phyloP scores from a whole-genome alignment of 352 stramenopile species.

The Pilasporangium apinafurcum region DNA sequence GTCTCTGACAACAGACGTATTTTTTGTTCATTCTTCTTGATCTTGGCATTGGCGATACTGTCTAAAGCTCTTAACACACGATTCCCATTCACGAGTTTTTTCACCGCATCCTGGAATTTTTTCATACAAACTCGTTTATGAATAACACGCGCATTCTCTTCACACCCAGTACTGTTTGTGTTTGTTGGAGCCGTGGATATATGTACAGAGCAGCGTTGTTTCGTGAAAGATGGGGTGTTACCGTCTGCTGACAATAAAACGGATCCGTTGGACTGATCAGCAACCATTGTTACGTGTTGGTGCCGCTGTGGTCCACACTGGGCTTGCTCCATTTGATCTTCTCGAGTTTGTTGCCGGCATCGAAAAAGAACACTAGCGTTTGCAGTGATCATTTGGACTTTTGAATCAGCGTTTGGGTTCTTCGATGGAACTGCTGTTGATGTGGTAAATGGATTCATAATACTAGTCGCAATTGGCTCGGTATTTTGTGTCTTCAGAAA shows the following conservation, averaged over 20 bases:
- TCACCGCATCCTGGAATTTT: slow-evolving; percentile 29
- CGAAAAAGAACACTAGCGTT: slow-evolving; percentile 4
- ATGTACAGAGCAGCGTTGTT: too few species aligned
- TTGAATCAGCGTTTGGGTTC: background rate
- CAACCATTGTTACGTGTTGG: too few species aligned
- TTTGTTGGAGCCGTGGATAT: too few species aligned
- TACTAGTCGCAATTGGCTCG: slow-evolving; percentile 1
- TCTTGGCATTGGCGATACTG: slow-evolving; percentile 17
- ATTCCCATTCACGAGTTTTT: slow-evolving; percentile 37
- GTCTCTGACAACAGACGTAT: slow-evolving; percentile 13
- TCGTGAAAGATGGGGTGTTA: too few species aligned
- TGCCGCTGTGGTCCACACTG: too few species aligned
- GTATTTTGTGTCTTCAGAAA: slow-evolving; percentile 6
- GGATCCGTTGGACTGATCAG: too few species aligned
- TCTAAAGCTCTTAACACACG: slow-evolving; percentile 36
- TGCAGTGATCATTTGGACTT: background rate
- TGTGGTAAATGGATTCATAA: slow-evolving; percentile 3
- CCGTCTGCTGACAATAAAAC: too few species aligned
- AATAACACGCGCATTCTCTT: too few species aligned
- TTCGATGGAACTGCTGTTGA: background rate
- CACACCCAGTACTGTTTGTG: too few species aligned
- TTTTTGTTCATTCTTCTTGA: slow-evolving; percentile 27
- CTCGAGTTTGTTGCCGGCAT: slow-evolving; percentile 2
- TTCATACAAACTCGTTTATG: slow-evolving; percentile 5
- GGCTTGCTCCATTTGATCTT: slow-evolving; percentile 3